Evolutionary conservation across 768 basidiomycete genomes (phyloP).

Genomic region (Termitomyces heimii): DNA sequence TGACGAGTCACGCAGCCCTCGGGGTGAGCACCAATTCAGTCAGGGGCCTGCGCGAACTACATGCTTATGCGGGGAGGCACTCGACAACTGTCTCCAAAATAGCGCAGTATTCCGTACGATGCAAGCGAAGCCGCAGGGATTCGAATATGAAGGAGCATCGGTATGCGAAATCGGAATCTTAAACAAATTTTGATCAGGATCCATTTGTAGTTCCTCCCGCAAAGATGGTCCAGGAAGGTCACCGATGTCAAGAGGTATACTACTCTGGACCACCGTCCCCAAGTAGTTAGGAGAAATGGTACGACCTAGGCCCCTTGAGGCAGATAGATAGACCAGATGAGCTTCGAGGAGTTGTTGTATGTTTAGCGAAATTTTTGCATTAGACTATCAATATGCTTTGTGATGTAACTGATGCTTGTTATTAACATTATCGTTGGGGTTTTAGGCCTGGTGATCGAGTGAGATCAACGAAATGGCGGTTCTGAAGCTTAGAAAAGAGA

Average conservation of each 20-base stretch:
- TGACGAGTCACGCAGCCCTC: conserved; percentile 20
- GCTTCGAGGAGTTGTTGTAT: neutral
- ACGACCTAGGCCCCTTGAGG: neutral
- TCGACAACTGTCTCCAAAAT: neutral
- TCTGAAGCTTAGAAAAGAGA: neutral
- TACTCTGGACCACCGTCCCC: neutral
- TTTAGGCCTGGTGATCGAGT: neutral
- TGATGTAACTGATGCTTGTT: neutral
- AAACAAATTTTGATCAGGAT: conserved; percentile 60
- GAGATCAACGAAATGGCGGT: neutral
- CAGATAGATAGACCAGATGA: neutral
- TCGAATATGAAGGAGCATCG: conserved; percentile 72
- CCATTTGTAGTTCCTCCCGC: neutral
- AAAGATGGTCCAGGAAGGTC: neutral
- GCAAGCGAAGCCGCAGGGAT: conserved; percentile 69
- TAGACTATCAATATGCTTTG: neutral
- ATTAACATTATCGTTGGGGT: neutral
- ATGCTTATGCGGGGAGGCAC: too few species aligned
- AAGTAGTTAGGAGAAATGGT: neutral
- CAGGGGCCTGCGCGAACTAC: neutral
- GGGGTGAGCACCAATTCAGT: neutral
- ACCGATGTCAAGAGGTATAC: neutral
- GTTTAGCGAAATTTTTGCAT: neutral
- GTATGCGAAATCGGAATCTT: conserved; percentile 38
- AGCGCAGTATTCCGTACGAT: conserved; percentile 63